Evolutionary conservation across 441 rosid species (phyloP).

Genomic region (Daphne laureola): DNA sequence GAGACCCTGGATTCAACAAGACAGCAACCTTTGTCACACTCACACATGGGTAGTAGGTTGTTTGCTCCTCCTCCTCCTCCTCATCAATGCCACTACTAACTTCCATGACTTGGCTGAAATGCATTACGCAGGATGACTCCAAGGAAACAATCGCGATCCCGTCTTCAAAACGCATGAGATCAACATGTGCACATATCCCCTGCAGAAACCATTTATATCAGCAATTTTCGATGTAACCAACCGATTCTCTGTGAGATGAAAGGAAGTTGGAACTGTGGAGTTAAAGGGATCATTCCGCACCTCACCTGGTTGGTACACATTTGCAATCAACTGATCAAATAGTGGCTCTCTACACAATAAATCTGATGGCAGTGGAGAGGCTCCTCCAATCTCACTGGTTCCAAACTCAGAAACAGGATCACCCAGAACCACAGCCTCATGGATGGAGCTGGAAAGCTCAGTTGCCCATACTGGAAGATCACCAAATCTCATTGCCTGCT

Average conservation of each 20-base stretch:
- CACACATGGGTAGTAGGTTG: slow-evolving; percentile 5
- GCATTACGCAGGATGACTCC: slow-evolving; percentile 86
- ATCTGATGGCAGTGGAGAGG: slow-evolving; percentile 38
- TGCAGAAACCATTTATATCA: slow-evolving; percentile 22
- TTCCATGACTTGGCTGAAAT: slow-evolving; percentile 39
- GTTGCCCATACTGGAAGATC: slow-evolving; percentile 76
- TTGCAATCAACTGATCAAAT: slow-evolving; percentile 75
- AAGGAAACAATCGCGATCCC: slow-evolving; percentile 81
- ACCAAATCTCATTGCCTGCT: slow-evolving; percentile 90
- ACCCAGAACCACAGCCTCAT: slow-evolving; percentile 28
- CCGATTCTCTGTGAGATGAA: not conserved
- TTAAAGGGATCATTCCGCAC: slow-evolving; percentile 27
- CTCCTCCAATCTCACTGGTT: slow-evolving; percentile 11
- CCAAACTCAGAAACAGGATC: slow-evolving; percentile 22
- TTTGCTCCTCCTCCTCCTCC: no score
- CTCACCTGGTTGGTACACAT: slow-evolving; percentile 80
- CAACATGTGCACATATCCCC: slow-evolving; percentile 94
- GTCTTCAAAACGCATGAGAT: slow-evolving; percentile 80
- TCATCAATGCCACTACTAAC: not conserved
- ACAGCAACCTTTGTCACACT: slow-evolving; percentile 30
- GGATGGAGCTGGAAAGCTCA: slow-evolving; percentile 45
- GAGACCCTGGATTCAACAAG: slow-evolving; percentile 61
- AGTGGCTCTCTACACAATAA: slow-evolving; percentile 67
- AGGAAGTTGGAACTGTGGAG: slow-evolving; percentile 5
- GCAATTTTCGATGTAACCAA: not conserved